Evolutionary conservation across 306 rosid genomes (phyloP).

Genomic region (Vachellia pachyceras): DNA sequence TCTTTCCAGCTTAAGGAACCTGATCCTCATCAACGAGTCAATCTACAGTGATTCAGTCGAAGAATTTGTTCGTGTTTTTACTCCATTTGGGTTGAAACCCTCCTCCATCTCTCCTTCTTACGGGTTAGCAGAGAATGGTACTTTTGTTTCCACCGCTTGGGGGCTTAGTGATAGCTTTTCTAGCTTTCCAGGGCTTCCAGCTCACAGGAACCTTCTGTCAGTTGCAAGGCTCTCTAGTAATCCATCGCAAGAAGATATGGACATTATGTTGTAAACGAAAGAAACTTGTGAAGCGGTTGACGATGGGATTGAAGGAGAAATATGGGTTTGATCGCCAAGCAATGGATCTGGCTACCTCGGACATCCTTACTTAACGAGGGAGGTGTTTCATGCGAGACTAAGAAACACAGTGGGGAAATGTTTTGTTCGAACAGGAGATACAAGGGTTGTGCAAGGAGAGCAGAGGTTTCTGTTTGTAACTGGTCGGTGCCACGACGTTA

Average conservation of each 20-base stretch:
- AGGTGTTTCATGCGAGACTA: slow-evolving; percentile 56
- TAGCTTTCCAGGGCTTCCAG: slow-evolving; percentile 52
- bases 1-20: slow-evolving; percentile 55
- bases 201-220: slow-evolving; percentile 66
- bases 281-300: slow-evolving; percentile 66
- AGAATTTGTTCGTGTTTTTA: slow-evolving; percentile 57
- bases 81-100: slow-evolving; percentile 59
- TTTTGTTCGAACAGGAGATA: slow-evolving; percentile 75
- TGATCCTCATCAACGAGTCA: slow-evolving; percentile 78
- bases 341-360: slow-evolving; percentile 77
- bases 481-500: slow-evolving; percentile 64
- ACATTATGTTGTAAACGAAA: slow-evolving; percentile 63
- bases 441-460: slow-evolving; percentile 67
- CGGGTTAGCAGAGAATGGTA: slow-evolving; percentile 86
- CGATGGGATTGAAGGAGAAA: slow-evolving; percentile 83
- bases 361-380: slow-evolving; percentile 66
- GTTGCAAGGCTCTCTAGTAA: slow-evolving; percentile 53
- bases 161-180: not conserved
- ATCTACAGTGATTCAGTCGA: slow-evolving; percentile 56
- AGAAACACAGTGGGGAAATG: slow-evolving; percentile 42
- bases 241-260: slow-evolving; percentile 52
- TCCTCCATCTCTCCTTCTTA: slow-evolving; percentile 71
- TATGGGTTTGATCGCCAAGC: slow-evolving; percentile 85
- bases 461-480: slow-evolving; percentile 65
- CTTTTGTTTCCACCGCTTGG: slow-evolving; percentile 89